Percentiles rank a stretch among this genome's conserved stretches.
Evolutionary conservation across 495 filamentous ascomycete genomes (phyloP).

Genomic region (Staphylotrichum longicolle): DNA sequence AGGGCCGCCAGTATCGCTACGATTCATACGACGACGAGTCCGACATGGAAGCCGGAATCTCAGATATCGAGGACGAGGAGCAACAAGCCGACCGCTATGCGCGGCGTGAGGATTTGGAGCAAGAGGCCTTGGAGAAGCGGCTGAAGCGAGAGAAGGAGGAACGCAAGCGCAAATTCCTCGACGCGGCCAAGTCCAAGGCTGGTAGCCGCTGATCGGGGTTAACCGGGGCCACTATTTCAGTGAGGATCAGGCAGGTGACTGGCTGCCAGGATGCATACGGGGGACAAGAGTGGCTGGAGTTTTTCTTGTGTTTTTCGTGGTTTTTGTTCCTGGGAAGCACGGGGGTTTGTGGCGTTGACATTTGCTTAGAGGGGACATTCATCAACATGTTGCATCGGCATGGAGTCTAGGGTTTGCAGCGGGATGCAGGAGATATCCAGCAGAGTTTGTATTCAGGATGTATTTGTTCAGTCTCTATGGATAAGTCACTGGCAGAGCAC

Average conservation of each 20-base stretch:
- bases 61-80: constrained; percentile 61
- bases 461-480: not conserved
- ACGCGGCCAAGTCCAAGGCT: constrained; percentile 22
- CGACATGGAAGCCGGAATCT: constrained; percentile 62
- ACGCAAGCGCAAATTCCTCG: constrained; percentile 33
- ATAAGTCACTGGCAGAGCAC: not conserved
- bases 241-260: no score
- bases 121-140: constrained; percentile 45
- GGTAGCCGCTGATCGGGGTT: constrained; percentile 14
- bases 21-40: constrained; percentile 40
- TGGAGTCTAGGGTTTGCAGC: constrained; percentile 20
- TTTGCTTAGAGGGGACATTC: constrained; percentile 17
- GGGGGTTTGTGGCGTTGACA: constrained; percentile 5
- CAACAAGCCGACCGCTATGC: constrained; percentile 47
- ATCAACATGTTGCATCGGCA: constrained; percentile 29
- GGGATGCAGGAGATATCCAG: not conserved
- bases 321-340: constrained; percentile 7
- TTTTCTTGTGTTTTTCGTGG: not conserved
- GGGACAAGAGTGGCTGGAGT: not conserved
- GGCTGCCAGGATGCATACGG: not conserved
- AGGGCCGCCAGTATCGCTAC: constrained; percentile 34
- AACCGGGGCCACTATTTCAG: no score
- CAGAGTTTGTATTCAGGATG: not conserved
- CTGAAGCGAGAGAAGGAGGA: constrained; percentile 50
- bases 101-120: constrained; percentile 51